Base-by-base conservation (phyloP, 768 basidiomycete species). In the Russula compacta region DNA sequence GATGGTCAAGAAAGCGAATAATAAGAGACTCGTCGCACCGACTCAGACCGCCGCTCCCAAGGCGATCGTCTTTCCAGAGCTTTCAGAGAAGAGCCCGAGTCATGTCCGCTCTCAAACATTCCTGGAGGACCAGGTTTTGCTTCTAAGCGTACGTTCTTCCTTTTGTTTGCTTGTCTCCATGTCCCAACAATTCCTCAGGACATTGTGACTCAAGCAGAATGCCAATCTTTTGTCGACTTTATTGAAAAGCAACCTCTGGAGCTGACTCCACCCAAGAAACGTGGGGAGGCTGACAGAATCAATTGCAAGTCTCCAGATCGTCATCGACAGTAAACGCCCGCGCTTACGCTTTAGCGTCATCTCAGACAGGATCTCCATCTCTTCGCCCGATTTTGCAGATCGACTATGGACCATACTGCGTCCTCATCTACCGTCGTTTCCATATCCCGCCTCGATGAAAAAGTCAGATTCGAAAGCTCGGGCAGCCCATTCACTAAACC, bases 241-340 rank as follows among this genome's bases (percentile, higher is more conserved):
- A 81, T 88, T 56, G 81, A 85, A 54, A 69, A 66, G 40, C 75
- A 84, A 15, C 81, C 82, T 24, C 75, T 87, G 14, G 83, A 85
- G 65, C 76, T 86, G 4, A 85, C 85, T 0, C 85, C 84, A 11
- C 83, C 86, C 3, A 84, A 84, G 74, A 87, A 86, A 71, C 76
- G 78, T 59, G 88, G 85, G 9, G 86, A 89, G 68, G 88, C 88
- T 1, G 82, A 81, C 19, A 72, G 88, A 60, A 78, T 86, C 10
- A 89, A 89, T 71, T 77, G 86, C 86, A 67, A 64, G 80, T 17
- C n/a, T 48, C 21, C 39, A n/a, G 14, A 29, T 21, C 19, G 40
- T 50, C 29, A 0, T 43, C 36, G 48, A 36, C 8, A n/a, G 7
- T 33, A 42, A 44, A 53, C 33, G 49, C 58, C 3, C 36, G 54